A percentile compares a stretch with the other conserved stretches of the same genome.
These are phyloP conservation scores for Annona squamosa DNA, from an alignment of 164 flowering plant species.

Conservation along the genomic window DNA sequence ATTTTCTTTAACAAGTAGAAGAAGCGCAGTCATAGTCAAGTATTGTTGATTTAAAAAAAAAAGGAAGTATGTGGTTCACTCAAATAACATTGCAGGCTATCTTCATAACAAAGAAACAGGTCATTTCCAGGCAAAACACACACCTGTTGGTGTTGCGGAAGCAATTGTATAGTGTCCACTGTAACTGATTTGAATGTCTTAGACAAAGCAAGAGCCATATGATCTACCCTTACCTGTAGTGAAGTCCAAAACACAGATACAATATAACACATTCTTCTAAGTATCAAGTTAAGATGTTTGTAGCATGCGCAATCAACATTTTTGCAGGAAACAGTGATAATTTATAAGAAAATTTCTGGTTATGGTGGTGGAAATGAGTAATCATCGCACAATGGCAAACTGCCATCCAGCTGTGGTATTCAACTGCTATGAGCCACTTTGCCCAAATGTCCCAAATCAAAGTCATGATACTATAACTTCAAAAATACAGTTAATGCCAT, in stretches of 20 bases:
- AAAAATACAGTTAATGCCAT: neutral
- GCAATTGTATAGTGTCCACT: constrained; percentile 82
- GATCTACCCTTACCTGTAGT: constrained; percentile 74
- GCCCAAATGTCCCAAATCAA: neutral
- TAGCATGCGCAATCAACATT: neutral
- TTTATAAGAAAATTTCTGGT: neutral
- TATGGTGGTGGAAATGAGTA: neutral
- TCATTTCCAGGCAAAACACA: too few species aligned
- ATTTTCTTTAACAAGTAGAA: neutral
- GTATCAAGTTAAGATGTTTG: neutral
- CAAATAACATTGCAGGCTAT: too few species aligned
- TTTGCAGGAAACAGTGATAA: neutral
- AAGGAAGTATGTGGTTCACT: too few species aligned
- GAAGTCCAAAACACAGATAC: neutral
- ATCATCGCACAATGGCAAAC: neutral
- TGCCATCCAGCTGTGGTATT: neutral
- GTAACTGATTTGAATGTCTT: constrained; percentile 63
- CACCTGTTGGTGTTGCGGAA: constrained; percentile 98
- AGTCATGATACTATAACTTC: neutral
- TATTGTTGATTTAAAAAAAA: too few species aligned
- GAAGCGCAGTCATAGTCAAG: neutral
- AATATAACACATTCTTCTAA: neutral
- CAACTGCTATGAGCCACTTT: neutral
- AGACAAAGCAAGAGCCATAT: constrained; percentile 82
- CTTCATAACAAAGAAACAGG: neutral